Evolutionary conservation across 177 flowering plant genomes (phyloP), one percentile per base, ranked within the genome.

Genomic region (Telopea speciosissima): DNA sequence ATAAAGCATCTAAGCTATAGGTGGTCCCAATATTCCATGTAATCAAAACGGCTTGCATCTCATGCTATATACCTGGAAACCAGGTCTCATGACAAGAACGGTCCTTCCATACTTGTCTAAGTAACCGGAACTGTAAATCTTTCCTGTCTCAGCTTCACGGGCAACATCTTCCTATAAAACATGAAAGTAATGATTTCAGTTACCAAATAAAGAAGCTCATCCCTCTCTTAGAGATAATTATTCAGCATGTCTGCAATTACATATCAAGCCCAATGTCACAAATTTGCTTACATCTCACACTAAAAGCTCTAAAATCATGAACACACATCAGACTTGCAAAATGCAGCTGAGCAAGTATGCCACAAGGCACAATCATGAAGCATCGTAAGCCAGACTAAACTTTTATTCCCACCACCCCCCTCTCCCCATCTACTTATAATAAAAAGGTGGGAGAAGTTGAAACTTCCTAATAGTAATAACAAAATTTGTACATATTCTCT

Each of bases 11-110:
- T 21, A 73, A 3, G 19, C 14, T 24, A 49, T 17, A 12, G 23
- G 40, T 52, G 23, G 11, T 23, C 21, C 31, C 42, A 44, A 52
- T 5, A 12, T 44, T 67, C 59, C 10, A 17, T n/a, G 1, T 59
- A 58, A 61, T 16, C 54, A 6, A 28, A 28, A 49, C 1, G 54
- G 54, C 5, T 12, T 13, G 54, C 54, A 12, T 49, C 17, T 49
- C 54, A 49, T 11, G 54, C 54, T 49, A 49, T n/a, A 58, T 72
- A 92, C 96, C 94, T 88, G 90, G 63, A 82, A 74, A 26, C 91
- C 75, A 61, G 98, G 98, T 75, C 97, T 85, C 89, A 91, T 84
- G 45, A 93, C 86, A 67, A 93, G 90, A 77, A 93, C 92, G 45
- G 88, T 67, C 78, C 97, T 86, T 59, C 97, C 97, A 76, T 79